phyloP scores from a whole-genome alignment of 805 yeast genomes.

The Yarrowia sp. region DNA sequence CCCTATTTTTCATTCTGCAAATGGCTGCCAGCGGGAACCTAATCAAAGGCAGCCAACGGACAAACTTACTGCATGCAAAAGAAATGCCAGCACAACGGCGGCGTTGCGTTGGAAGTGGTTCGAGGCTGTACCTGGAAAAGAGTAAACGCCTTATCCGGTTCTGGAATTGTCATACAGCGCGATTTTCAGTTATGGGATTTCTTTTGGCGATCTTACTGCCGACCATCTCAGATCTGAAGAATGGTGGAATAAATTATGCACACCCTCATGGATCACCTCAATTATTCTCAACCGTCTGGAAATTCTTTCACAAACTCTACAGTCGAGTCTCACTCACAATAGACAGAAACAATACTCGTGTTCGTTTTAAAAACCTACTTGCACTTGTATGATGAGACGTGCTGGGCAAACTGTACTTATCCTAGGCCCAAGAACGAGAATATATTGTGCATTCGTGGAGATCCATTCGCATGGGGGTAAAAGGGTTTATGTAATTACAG shows the following conservation, averaged over 20 bases:
- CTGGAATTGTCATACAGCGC: no score
- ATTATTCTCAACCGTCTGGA: neutral
- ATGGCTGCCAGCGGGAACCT: constrained; percentile 19
- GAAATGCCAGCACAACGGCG: constrained; percentile 11
- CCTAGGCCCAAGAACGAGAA: neutral
- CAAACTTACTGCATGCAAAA: constrained; percentile 19
- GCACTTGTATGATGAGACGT: neutral
- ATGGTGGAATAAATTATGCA: no score
- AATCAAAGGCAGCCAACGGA: constrained; percentile 20
- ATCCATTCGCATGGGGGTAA: neutral
- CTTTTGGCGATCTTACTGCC: no score
- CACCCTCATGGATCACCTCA: no score
- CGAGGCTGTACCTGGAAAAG: neutral
- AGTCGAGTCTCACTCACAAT: neutral
- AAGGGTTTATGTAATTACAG: neutral
- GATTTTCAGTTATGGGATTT: no score
- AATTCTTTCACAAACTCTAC: neutral
- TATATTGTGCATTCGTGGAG: neutral
- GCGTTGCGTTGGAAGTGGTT: neutral
- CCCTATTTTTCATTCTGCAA: constrained; percentile 2
- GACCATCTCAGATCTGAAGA: no score
- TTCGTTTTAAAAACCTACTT: neutral
- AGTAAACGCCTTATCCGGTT: no score
- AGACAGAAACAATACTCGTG: neutral
- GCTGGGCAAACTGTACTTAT: neutral